Conservation (phyloP, 116 monocot species). For the Papilionanthe hybrid region DNA sequence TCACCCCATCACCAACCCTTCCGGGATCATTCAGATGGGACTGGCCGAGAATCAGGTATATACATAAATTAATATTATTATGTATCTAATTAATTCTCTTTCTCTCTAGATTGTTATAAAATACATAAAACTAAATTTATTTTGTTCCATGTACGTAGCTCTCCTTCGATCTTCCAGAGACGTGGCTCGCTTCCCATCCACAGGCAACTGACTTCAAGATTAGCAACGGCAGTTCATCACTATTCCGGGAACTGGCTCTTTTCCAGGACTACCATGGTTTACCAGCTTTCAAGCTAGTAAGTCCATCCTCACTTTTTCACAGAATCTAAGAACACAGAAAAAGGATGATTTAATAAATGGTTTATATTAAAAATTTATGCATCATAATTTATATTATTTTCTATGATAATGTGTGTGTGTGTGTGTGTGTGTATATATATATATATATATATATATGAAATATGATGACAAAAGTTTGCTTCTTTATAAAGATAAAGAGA, state of each 20-base stretch:
- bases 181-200: constrained; percentile 56
- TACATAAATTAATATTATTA: background rate
- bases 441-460: background rate
- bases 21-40: constrained; percentile 89
- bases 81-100: no score
- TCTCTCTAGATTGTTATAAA: no score
- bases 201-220: constrained; percentile 41
- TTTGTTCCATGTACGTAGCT: constrained; percentile 35
- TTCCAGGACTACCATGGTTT: constrained; percentile 94
- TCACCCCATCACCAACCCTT: constrained; percentile 42
- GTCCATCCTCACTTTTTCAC: background rate
- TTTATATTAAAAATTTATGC: background rate
- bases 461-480: background rate
- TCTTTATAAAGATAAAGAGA: background rate
- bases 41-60: constrained; percentile 87
- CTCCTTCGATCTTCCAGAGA: constrained; percentile 80
- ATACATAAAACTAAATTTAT: background rate
- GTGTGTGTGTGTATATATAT: no score
- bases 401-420: no score
- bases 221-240: constrained; percentile 30
- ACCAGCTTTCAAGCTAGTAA: constrained; percentile 72
- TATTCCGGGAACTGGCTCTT: constrained; percentile 78
- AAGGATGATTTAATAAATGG: no score
- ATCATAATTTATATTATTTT: background rate
- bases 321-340: background rate